These are phyloP conservation scores for Penicillium sp. DNA, from an alignment of 2,329 filamentous ascomycete genomes.

Conservation along the genomic window DNA sequence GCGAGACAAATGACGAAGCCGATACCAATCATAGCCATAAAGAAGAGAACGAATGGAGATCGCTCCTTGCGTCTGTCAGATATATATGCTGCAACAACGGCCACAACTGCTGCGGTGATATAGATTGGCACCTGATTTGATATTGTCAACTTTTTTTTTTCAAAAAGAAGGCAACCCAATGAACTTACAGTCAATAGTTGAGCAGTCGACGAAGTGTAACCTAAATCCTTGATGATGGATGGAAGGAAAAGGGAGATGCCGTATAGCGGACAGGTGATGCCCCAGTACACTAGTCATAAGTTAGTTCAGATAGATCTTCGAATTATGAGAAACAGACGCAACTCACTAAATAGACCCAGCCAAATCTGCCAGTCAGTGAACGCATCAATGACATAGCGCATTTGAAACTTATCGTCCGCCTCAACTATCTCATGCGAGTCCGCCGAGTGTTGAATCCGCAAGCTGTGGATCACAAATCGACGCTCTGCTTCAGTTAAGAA, in stretches of 20 bases:
- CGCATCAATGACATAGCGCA: slow-evolving; percentile 42
- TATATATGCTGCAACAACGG: slow-evolving; percentile 52
- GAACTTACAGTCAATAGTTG: slow-evolving; percentile 40
- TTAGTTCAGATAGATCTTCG: slow-evolving; percentile 6
- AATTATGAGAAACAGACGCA: neutral
- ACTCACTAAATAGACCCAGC: slow-evolving; percentile 40
- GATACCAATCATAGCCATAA: slow-evolving; percentile 54
- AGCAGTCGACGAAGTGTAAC: slow-evolving; percentile 41
- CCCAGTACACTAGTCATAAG: slow-evolving; percentile 39
- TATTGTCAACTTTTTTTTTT: neutral
- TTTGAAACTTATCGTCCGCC: slow-evolving; percentile 36
- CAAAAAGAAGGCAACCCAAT: neutral
- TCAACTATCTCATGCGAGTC: slow-evolving; percentile 28
- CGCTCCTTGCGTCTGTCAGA: slow-evolving; percentile 56
- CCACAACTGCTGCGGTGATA: slow-evolving; percentile 39
- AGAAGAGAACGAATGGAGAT: slow-evolving; percentile 57
- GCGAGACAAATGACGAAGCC: slow-evolving; percentile 57
- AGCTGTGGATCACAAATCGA: slow-evolving; percentile 38
- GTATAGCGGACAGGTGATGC: slow-evolving; percentile 45
- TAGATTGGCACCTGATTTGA: slow-evolving; percentile 37
- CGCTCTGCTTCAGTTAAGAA: slow-evolving; percentile 46
- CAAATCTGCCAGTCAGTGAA: slow-evolving; percentile 46
- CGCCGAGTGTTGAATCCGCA: slow-evolving; percentile 38
- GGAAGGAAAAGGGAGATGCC: slow-evolving; percentile 43
- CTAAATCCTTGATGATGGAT: slow-evolving; percentile 44